phyloP scores from a whole-genome alignment of 2,329 filamentous ascomycete genomes.

The Aspergillus quadrilineatus region DNA sequence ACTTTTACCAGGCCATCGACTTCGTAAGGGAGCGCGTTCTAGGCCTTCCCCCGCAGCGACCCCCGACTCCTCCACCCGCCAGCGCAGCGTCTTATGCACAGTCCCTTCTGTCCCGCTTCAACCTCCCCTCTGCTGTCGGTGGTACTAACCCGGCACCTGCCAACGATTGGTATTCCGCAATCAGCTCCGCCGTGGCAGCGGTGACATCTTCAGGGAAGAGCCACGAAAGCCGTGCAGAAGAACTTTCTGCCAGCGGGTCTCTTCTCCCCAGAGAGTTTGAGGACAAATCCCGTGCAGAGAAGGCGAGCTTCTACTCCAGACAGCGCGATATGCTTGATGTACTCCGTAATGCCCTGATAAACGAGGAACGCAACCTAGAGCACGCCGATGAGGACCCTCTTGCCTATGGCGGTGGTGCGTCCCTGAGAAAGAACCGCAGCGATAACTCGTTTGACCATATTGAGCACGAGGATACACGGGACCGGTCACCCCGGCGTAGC shows the following conservation, averaged over 20 bases:
- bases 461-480: slow-evolving; percentile 64
- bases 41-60: slow-evolving; percentile 66
- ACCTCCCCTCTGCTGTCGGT: slow-evolving; percentile 64
- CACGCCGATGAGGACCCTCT: slow-evolving; percentile 39
- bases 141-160: slow-evolving; percentile 52
- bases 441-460: slow-evolving; percentile 90
- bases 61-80: slow-evolving; percentile 49
- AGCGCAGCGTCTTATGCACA: slow-evolving; percentile 65
- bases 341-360: slow-evolving; percentile 74
- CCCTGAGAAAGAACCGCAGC: slow-evolving; percentile 74
- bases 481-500: slow-evolving; percentile 17
- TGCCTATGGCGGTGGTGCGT: slow-evolving; percentile 42
- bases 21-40: slow-evolving; percentile 72
- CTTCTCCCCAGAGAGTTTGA: slow-evolving; percentile 71
- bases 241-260: slow-evolving; percentile 58
- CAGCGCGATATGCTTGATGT: slow-evolving; percentile 76
- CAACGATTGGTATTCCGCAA: slow-evolving; percentile 72
- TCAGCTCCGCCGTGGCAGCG: slow-evolving; percentile 71
- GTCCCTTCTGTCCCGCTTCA: slow-evolving; percentile 79
- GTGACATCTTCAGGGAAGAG: slow-evolving; percentile 49
- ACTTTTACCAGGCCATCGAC: slow-evolving; percentile 70
- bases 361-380: slow-evolving; percentile 66
- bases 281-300: slow-evolving; percentile 60
- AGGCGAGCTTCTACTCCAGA: slow-evolving; percentile 70
- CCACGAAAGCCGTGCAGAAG: slow-evolving; percentile 45